Evolutionary conservation across 2,329 filamentous ascomycete species (phyloP).

Genomic region (Pestalotiopsis sp.): DNA sequence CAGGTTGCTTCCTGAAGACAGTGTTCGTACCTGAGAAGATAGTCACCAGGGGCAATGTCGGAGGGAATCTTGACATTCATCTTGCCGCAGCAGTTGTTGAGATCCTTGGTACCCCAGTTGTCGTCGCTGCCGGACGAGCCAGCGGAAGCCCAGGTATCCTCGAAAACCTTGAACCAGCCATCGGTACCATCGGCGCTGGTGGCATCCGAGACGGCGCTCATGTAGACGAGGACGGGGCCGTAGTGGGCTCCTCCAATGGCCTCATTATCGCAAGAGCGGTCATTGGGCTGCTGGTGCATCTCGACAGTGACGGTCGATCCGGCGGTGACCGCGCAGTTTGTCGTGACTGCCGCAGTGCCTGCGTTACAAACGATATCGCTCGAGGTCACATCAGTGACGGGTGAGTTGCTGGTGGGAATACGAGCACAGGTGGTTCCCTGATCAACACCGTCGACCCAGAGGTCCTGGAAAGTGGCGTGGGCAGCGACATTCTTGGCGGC

Average conservation of each 20-base stretch:
- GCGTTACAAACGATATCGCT: slow-evolving; percentile 45
- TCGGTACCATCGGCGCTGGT: slow-evolving; percentile 43
- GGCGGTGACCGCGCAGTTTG: slow-evolving; percentile 36
- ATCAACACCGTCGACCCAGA: slow-evolving; percentile 49
- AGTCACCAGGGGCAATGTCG: slow-evolving; percentile 41
- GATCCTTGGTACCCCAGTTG: slow-evolving; percentile 47
- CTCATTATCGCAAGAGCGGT: slow-evolving; percentile 47
- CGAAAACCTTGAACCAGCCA: slow-evolving; percentile 57
- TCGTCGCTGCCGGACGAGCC: slow-evolving; percentile 45
- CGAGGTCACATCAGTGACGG: slow-evolving; percentile 40
- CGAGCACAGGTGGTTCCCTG: slow-evolving; percentile 28
- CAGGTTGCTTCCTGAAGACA: not conserved
- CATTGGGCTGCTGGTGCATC: slow-evolving; percentile 45
- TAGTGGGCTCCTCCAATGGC: slow-evolving; percentile 59
- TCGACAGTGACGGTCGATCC: slow-evolving; percentile 31
- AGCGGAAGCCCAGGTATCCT: slow-evolving; percentile 47
- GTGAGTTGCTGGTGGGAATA: slow-evolving; percentile 40
- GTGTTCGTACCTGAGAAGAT: slow-evolving; percentile 42
- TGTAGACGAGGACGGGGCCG: slow-evolving; percentile 55
- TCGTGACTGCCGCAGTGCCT: slow-evolving; percentile 31
- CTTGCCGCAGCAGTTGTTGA: slow-evolving; percentile 43
- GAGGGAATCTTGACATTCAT: slow-evolving; percentile 45
- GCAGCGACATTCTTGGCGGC: slow-evolving; percentile 39
- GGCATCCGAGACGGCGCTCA: slow-evolving; percentile 52
- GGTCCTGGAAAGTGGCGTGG: slow-evolving; percentile 55